These are phyloP conservation scores for Saccharomyces pastorianus DNA, from an alignment of 1,139 yeast species.

Conservation along the genomic window DNA sequence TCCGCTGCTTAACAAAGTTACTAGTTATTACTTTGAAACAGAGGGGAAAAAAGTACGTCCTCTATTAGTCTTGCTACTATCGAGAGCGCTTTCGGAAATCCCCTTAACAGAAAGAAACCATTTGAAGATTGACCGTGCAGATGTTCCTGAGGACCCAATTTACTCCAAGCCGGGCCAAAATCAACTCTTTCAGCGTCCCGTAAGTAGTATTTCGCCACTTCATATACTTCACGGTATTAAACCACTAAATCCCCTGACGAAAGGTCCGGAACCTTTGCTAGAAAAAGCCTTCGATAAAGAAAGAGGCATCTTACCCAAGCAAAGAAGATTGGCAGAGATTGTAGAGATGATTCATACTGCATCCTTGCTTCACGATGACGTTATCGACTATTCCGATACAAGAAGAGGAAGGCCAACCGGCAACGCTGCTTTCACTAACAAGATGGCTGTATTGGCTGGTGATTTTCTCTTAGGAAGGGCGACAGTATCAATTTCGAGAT, in stretches of 20 bases:
- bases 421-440: slow-evolving; percentile 87
- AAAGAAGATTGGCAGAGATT: slow-evolving; percentile 88
- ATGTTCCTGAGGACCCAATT: slow-evolving; percentile 57
- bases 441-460: slow-evolving; percentile 96
- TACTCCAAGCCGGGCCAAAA: slow-evolving; percentile 29
- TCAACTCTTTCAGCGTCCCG: slow-evolving; percentile 29
- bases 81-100: slow-evolving; percentile 72
- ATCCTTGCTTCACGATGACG: slow-evolving; percentile 90
- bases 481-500: slow-evolving; percentile 86
- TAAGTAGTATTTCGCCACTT: slow-evolving; percentile 61
- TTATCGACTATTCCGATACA: slow-evolving; percentile 84
- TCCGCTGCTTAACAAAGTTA: slow-evolving; percentile 82
- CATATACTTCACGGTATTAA: slow-evolving; percentile 81
- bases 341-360: slow-evolving; percentile 99
- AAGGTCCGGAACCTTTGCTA: slow-evolving; percentile 70
- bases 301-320: slow-evolving; percentile 81
- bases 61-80: slow-evolving; percentile 68
- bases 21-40: slow-evolving; percentile 88
- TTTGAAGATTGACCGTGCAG: slow-evolving; percentile 50
- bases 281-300: slow-evolving; percentile 41
- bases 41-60: slow-evolving; percentile 97
- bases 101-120: slow-evolving; percentile 63
- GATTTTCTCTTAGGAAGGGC: slow-evolving; percentile 93
- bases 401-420: slow-evolving; percentile 90
- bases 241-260: slow-evolving; percentile 80